These are phyloP conservation scores for Nepenthes gracilis DNA, from an alignment of 148 eudicot species.

Conservation along the genomic window DNA sequence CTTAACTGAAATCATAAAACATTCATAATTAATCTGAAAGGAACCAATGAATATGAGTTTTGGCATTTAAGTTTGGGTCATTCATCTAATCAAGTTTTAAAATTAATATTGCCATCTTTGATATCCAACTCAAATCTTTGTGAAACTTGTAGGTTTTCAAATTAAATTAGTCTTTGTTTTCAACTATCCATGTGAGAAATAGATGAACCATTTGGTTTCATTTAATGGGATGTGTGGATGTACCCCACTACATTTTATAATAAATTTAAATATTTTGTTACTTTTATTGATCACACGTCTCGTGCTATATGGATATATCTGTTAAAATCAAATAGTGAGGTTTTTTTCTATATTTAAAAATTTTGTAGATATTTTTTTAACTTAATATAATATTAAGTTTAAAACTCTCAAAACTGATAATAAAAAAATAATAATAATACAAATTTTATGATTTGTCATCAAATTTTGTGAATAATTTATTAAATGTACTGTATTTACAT, in stretches of 20 bases:
- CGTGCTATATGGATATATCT: too few species aligned
- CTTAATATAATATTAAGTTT: too few species aligned
- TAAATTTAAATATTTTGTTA: background rate
- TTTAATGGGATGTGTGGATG: background rate
- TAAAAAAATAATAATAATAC: too few species aligned
- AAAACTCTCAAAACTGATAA: too few species aligned
- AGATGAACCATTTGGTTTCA: background rate
- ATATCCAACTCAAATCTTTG: background rate
- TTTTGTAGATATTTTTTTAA: too few species aligned
- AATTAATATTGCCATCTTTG: background rate
- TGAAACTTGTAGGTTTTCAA: background rate
- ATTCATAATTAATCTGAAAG: background rate
- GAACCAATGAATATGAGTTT: background rate
- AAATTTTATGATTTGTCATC: too few species aligned
- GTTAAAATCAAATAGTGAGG: too few species aligned
- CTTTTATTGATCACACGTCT: background rate
- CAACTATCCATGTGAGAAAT: too few species aligned
- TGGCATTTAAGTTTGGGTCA: background rate
- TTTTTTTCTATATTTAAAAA: too few species aligned
- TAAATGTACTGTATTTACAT: too few species aligned
- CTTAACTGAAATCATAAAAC: background rate
- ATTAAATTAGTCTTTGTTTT: background rate
- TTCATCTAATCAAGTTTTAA: background rate
- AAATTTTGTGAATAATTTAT: too few species aligned
- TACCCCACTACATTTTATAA: background rate